phyloP scores from a whole-genome alignment of 2,329 filamentous ascomycete genomes.

The Sphaerostilbella broomeana region DNA sequence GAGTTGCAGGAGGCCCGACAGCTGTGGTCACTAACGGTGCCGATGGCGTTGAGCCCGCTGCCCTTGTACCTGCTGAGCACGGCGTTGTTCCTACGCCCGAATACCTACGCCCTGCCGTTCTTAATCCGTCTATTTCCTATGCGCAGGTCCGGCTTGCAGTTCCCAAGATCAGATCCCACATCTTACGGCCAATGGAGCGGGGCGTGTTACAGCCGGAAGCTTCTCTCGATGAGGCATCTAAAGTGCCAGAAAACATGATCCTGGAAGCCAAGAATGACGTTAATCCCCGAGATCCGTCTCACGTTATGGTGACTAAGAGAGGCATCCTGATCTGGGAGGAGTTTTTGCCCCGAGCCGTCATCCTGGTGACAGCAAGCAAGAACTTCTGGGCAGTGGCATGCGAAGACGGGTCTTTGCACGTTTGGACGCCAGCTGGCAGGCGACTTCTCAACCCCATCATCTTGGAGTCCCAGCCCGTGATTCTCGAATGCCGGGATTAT shows the following conservation, averaged over 20 bases:
- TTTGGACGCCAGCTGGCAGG: conserved; percentile 88
- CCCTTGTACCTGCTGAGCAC: conserved; percentile 51
- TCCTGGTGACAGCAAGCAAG: conserved; percentile 86
- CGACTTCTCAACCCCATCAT: conserved; percentile 78
- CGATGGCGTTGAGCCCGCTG: conserved; percentile 71
- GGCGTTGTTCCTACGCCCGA: conserved; percentile 68
- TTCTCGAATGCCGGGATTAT: conserved; percentile 81
- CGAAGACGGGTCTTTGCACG: conserved; percentile 83
- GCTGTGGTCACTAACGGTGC: conserved; percentile 69
- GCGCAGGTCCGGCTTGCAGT: conserved; percentile 83
- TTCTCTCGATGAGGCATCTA: conserved; percentile 54
- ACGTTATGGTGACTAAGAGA: conserved; percentile 73
- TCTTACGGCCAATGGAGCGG: conserved; percentile 72
- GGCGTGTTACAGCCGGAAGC: conserved; percentile 49
- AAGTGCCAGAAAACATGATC: conserved; percentile 62
- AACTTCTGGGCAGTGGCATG: conserved; percentile 90
- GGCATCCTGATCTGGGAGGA: conserved; percentile 87
- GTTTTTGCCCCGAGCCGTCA: conserved; percentile 75
- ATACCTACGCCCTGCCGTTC: conserved; percentile 78
- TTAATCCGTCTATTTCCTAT: conserved; percentile 73
- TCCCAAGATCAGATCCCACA: conserved; percentile 76
- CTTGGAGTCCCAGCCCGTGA: conserved; percentile 86
- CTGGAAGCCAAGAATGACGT: conserved; percentile 84
- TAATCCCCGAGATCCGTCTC: conserved; percentile 72
- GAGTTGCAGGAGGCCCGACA: conserved; percentile 59